These are phyloP conservation scores for Emydomyces testavorans DNA, from an alignment of 2,329 filamentous ascomycete genomes.

Conservation along the genomic window DNA sequence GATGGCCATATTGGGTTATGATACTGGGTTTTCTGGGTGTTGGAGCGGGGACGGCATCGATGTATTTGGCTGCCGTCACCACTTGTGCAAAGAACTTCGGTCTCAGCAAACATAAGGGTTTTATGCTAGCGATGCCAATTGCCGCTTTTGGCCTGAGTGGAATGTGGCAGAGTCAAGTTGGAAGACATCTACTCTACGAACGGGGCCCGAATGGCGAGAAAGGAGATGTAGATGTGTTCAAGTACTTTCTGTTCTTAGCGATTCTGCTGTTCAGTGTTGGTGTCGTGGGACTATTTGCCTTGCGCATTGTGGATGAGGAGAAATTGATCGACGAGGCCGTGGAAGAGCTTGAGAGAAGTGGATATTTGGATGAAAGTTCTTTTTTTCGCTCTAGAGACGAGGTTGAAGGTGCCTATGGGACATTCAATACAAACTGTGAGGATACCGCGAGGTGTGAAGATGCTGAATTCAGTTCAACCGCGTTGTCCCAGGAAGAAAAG, in stretches of 20 bases:
- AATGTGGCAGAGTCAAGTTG: conserved; percentile 90
- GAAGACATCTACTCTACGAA: conserved; percentile 65
- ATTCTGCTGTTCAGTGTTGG: conserved; percentile 60
- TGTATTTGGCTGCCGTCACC: conserved; percentile 86
- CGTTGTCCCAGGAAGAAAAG: conserved; percentile 41
- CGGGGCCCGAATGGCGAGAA: conserved; percentile 48
- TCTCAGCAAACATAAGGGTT: conserved; percentile 69
- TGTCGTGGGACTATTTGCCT: conserved; percentile 57
- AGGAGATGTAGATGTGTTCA: conserved; percentile 60
- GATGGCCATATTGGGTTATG: conserved; percentile 72
- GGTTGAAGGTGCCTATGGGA: conserved; percentile 36
- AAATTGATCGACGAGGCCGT: conserved; percentile 82
- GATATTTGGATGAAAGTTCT: conserved; percentile 61
- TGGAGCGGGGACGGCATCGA: conserved; percentile 70
- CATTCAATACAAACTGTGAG: conserved; percentile 35
- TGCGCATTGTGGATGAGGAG: conserved; percentile 55
- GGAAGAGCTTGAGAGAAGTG: conserved; percentile 81
- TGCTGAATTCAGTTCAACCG: conserved; percentile 17
- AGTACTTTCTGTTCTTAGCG: conserved; percentile 78
- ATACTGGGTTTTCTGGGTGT: conserved; percentile 71
- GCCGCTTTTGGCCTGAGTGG: conserved; percentile 86
- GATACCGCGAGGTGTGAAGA: conserved; percentile 27
- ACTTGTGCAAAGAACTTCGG: conserved; percentile 98
- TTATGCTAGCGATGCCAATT: conserved; percentile 83
- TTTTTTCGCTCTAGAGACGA: conserved; percentile 51